phyloP scores from a whole-genome alignment of 257 asterid genomes.

The Knoxia roxburghii region DNA sequence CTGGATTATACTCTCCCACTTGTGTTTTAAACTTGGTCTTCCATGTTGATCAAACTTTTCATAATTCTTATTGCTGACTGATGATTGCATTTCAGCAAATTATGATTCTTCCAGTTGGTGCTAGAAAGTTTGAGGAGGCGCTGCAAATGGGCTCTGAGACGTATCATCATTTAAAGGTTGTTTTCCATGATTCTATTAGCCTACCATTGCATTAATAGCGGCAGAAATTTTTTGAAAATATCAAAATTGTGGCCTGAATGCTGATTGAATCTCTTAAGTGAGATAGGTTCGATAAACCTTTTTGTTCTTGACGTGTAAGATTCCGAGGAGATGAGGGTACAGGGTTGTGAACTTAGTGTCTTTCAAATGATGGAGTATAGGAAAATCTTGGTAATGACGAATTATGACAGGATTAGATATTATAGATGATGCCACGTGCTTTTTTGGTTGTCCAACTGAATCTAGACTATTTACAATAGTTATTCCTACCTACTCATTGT shows the following conservation, averaged over 20 bases:
- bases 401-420: not conserved
- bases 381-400: not conserved
- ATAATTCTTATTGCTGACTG: slow-evolving; percentile 17
- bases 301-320: not conserved
- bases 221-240: not conserved
- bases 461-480: not conserved
- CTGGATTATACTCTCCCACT: not conserved
- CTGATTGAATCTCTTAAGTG: not conserved
- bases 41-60: not conserved
- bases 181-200: slow-evolving; percentile 12
- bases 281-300: not conserved
- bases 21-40: not conserved
- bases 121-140: slow-evolving; percentile 85
- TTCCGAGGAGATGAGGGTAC: not conserved
- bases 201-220: not conserved
- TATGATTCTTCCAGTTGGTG: slow-evolving; percentile 88
- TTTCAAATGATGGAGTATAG: not conserved
- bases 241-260: not conserved
- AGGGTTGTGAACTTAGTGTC: no score
- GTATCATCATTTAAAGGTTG: slow-evolving; percentile 90
- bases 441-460: not conserved
- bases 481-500: not conserved
- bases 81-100: slow-evolving; percentile 56
- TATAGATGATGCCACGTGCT: not conserved
- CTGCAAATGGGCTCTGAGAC: slow-evolving; percentile 97